Percentiles rank a stretch among this genome's conserved stretches.
These are phyloP conservation scores for Rhizomucor pusillus DNA, from an alignment of 371 early-diverging fungal species.

Conservation along the genomic window DNA sequence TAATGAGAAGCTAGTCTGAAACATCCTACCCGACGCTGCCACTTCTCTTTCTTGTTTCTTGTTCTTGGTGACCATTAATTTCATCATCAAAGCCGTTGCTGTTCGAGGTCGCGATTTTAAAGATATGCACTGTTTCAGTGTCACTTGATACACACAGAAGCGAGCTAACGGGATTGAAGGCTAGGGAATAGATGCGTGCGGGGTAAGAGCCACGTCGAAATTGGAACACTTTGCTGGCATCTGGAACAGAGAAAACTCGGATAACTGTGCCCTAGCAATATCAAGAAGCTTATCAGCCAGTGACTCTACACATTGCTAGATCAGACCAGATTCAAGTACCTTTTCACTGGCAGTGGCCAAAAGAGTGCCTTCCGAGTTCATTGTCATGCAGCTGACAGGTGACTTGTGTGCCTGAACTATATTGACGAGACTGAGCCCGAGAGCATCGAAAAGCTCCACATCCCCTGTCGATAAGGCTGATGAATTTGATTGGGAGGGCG, in stretches of 20 bases:
- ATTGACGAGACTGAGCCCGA: slow-evolving; percentile 80
- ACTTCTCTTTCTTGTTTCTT: slow-evolving; percentile 6
- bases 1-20: too few relatives aligned
- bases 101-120: slow-evolving; percentile 54
- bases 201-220: slow-evolving; percentile 94
- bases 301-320: background rate
- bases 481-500: background rate
- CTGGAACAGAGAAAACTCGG: slow-evolving; percentile 89
- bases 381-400: slow-evolving; percentile 77
- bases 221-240: slow-evolving; percentile 87
- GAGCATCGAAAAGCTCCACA: slow-evolving; percentile 86
- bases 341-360: slow-evolving; percentile 96
- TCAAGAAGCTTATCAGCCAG: background rate
- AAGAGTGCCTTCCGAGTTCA: slow-evolving; percentile 87
- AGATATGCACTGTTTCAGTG: slow-evolving; percentile 98
- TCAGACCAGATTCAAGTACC: slow-evolving; percentile 34
- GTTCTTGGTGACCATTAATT: slow-evolving; percentile 5
- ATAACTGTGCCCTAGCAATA: slow-evolving; percentile 87
- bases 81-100: slow-evolving; percentile 1
- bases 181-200: slow-evolving; percentile 86
- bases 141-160: slow-evolving; percentile 88
- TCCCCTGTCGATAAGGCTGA: slow-evolving; percentile 62
- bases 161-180: slow-evolving; percentile 82
- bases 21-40: slow-evolving; percentile 18
- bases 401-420: slow-evolving; percentile 94